Base-by-base conservation (phyloP, 2,329 filamentous ascomycete species). In the Monilinia fructigena region DNA sequence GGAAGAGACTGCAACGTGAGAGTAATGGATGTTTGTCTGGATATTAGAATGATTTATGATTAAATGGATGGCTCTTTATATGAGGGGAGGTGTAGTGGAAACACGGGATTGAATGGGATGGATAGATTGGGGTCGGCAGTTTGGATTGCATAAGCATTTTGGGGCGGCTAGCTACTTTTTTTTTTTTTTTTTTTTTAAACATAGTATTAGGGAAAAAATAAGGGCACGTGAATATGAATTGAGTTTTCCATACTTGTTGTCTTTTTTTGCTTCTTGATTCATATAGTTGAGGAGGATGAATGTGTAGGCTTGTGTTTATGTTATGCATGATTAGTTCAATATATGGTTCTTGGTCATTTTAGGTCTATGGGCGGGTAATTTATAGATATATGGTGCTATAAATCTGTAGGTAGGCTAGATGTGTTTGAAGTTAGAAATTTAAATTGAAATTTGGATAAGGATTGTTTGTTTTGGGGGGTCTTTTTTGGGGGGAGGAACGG, bases 31-130 rank as follows among this genome's bases (percentile, higher is more conserved):
- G 52, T 35, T 23, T 40, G 52, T 38, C 4, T 64, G 55, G 38
- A 48, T 64, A 60, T 50, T 42, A 26, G 38, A 50, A 60, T 60
- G 53, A 48, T 50, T 47, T n/a, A 64, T 56, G 60, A 53, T 28
- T 54, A 31, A 31, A 54, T 54, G 60, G 18, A 14, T 42, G 4
- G 62, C 11, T 58, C 20, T 23, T 38, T 1, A n/a, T 38, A 50
- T 4, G 4, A 47, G 20, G n/a, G n/a, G n/a, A 60, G 14, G n/a
- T 50, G n/a, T 5, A 26, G 45, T 26, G 45, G 58, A 50, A 50
- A 59, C 16, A 42, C 7, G 38, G 23, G 23, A 42, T 45, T 40
- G 40, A 26, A 23, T 38, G 47, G 45, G 14, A 60, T 26, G 28
- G 58, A 20, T 38, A 48, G 47, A 60, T 45, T 38, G 14, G 56